phyloP scores from a whole-genome alignment of 179 eudicot species.

The Heliamphora pulchella region DNA sequence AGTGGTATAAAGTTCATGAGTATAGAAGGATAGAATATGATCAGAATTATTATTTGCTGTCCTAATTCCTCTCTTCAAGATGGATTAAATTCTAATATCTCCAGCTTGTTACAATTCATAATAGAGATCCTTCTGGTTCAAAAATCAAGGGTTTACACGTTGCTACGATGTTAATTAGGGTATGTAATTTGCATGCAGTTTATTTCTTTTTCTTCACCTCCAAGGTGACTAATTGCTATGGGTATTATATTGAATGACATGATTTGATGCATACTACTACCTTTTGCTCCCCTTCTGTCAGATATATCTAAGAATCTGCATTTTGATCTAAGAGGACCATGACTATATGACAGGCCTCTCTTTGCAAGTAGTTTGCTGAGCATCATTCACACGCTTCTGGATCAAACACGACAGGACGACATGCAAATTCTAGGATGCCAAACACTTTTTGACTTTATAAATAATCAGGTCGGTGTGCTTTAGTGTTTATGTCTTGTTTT shows the following conservation, averaged over 20 bases:
- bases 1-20: too few species aligned
- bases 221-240: background rate
- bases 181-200: constrained; percentile 3
- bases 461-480: constrained; percentile 63
- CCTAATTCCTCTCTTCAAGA: background rate
- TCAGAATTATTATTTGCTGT: background rate
- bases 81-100: constrained; percentile 1
- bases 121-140: background rate
- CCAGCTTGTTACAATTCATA: background rate
- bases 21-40: too few species aligned
- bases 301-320: background rate
- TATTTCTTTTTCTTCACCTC: background rate
- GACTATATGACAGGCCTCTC: constrained; percentile 61
- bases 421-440: constrained; percentile 75
- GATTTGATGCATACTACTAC: background rate
- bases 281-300: background rate
- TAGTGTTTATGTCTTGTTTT: background rate
- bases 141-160: background rate
- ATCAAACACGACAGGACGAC: constrained; percentile 81
- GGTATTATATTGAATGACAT: background rate
- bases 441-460: constrained; percentile 80
- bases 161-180: background rate
- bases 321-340: background rate
- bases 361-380: constrained; percentile 80
- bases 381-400: constrained; percentile 77